A percentile compares a stretch with the other conserved stretches of the same genome.
These are phyloP conservation scores for Phascolomyces articulosus DNA, from an alignment of 371 early-diverging fungal species.

Conservation along the genomic window DNA sequence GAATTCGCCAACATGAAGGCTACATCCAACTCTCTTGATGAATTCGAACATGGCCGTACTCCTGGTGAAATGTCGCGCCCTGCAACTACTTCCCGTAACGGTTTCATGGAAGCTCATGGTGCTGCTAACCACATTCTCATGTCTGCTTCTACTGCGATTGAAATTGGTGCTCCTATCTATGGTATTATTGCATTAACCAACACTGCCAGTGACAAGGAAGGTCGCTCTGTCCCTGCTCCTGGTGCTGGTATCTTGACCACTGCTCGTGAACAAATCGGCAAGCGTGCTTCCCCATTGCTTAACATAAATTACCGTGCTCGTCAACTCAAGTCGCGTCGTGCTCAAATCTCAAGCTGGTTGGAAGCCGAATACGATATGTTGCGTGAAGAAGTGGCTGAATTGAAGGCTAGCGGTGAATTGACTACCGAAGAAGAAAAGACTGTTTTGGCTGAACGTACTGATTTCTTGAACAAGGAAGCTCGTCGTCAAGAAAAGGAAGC, in stretches of 20 bases:
- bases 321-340: conserved; percentile 81
- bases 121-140: conserved; percentile 91
- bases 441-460: conserved; percentile 80
- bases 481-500: conserved; percentile 86
- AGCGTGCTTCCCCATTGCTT: conserved; percentile 78
- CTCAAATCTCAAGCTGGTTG: conserved; percentile 87
- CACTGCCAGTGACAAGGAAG: conserved; percentile 97
- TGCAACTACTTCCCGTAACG: conserved; percentile 87
- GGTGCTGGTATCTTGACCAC: conserved; percentile 96
- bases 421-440: conserved; percentile 61
- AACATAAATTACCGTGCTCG: conserved; percentile 90
- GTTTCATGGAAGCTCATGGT: conserved; percentile 97
- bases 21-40: conserved; percentile 85
- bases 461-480: conserved; percentile 85
- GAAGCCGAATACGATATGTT: conserved; percentile 80
- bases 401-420: conserved; percentile 66
- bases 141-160: conserved; percentile 87
- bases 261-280: conserved; percentile 79
- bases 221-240: conserved; percentile 95
- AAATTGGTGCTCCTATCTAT: conserved; percentile 96
- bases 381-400: conserved; percentile 73
- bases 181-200: conserved; percentile 92
- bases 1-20: conserved; percentile 99
- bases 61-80: conserved; percentile 95
- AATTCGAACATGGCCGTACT: conserved; percentile 85